Evolutionary conservation across 202 grass and related monocot species (phyloP).

Genomic region (Eragrostis tef): DNA sequence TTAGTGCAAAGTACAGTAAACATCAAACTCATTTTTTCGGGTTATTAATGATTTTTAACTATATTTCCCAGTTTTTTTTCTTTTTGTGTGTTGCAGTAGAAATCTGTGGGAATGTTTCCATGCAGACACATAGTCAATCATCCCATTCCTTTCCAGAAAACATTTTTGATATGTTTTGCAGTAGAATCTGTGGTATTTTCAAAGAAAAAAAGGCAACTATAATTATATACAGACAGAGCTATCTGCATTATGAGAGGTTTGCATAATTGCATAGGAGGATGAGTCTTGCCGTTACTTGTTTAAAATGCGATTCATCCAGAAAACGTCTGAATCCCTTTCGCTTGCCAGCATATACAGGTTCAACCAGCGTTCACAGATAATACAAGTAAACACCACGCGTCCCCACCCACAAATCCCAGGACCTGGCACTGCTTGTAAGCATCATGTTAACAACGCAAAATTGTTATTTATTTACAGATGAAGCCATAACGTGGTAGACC

Average conservation of each 20-base stretch:
- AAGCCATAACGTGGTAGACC: constrained; percentile 29
- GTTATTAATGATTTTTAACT: constrained; percentile 16
- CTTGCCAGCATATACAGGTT: neutral
- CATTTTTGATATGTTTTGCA: neutral
- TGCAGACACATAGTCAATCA: neutral
- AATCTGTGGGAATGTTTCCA: neutral
- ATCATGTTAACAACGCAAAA: neutral
- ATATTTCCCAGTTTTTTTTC: neutral
- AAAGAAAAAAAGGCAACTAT: neutral
- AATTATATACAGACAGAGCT: neutral
- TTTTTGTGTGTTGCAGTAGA: neutral
- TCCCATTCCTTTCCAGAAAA: neutral
- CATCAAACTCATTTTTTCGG: neutral
- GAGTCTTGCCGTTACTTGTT: neutral
- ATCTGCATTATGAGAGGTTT: neutral
- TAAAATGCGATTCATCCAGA: neutral
- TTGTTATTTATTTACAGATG: constrained; percentile 24
- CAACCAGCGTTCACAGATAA: constrained; percentile 1
- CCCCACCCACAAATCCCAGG: neutral
- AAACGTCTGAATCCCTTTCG: neutral
- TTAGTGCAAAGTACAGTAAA: constrained; percentile 7
- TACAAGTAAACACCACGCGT: neutral
- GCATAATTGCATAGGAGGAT: neutral
- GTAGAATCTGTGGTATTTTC: neutral
- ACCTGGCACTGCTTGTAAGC: neutral